Evolutionary conservation across 2,329 filamentous ascomycete species (phyloP), one percentile per base, ranked within the genome.

Genomic region (Blastomyces silverae): DNA sequence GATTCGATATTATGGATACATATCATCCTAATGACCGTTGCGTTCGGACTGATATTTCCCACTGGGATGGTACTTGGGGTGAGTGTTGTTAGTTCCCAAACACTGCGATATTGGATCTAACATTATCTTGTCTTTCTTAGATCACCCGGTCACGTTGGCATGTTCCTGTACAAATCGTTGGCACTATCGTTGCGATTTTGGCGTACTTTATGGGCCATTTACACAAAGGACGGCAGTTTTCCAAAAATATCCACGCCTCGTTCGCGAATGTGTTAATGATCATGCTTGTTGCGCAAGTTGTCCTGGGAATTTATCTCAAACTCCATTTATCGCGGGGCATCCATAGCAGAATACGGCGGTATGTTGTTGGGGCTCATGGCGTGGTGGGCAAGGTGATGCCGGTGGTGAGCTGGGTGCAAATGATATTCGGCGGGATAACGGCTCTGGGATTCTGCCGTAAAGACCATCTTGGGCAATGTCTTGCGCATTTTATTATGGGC

Each of bases 401-500:
- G 0, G 79, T 97, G 2, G 82, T 92, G 1, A 85, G 89, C 34
- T 99, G 94, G 94, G 83, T 88, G 6, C 94, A 99, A 80, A 95
- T 99, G 87, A 75, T 99, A 7, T 96, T 99, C 76, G 94, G 94
- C 61, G 94, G 92, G 50, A 97, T 99, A 72, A 93, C 93, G 0
- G 84, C 90, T 3, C 82, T 96, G 64, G 94, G 94, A 28, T 97
- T 96, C 81, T 99, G 94, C 76, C 89, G 91, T 69, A 91, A 84
- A 63, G 92, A 97, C 65, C 93, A 99, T 73, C 76, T 92, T 0
- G 93, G 92, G 42, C 94, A 99, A 77, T 99, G 94, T 77, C 79
- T 90, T 53, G 94, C 94, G 1, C 94, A 99, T 77, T 99, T 97
- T 77, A 99, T 97, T 77, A 99, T 99, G 94, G 94, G 94, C 56